Evolutionary conservation across 177 flowering plant species (phyloP).

Genomic region (Vitis hybrid): DNA sequence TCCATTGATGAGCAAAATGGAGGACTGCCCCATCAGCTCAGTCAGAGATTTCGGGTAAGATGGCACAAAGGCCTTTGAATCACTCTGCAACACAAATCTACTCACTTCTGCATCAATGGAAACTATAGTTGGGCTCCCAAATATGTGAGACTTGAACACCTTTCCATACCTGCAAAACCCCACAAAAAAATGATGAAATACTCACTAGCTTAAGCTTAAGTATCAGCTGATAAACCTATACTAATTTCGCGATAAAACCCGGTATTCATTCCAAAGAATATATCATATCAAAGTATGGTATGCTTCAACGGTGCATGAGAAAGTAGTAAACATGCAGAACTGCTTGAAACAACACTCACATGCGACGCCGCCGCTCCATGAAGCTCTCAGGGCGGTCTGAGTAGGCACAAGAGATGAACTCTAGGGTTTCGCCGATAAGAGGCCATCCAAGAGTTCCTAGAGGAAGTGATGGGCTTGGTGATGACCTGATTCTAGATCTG

Average conservation of each 20-base stretch:
- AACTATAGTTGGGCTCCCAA: conserved; percentile 77
- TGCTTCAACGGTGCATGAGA: not conserved
- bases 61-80: conserved; percentile 70
- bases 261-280: no score
- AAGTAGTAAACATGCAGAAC: not conserved
- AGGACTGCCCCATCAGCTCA: conserved; percentile 87
- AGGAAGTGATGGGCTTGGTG: conserved; percentile 38
- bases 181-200: not conserved
- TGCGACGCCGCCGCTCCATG: conserved; percentile 73
- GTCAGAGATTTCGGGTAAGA: conserved; percentile 85
- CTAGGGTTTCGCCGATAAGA: conserved; percentile 80
- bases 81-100: conserved; percentile 72
- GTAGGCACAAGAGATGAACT: conserved; percentile 83
- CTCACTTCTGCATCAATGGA: conserved; percentile 92
- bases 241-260: no score
- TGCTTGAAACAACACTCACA: conserved; percentile 42
- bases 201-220: not conserved
- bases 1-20: conserved; percentile 80
- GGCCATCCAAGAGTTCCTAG: conserved; percentile 86
- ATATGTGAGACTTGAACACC: conserved; percentile 94
- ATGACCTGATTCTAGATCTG: conserved; percentile 9
- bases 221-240: not conserved
- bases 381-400: conserved; percentile 79
- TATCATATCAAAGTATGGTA: not conserved
- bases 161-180: conserved; percentile 73